Percentiles rank a stretch among this genome's conserved stretches.
Conservation (phyloP, 2,329 filamentous ascomycete species). For the Alternaria brassicicola region DNA sequence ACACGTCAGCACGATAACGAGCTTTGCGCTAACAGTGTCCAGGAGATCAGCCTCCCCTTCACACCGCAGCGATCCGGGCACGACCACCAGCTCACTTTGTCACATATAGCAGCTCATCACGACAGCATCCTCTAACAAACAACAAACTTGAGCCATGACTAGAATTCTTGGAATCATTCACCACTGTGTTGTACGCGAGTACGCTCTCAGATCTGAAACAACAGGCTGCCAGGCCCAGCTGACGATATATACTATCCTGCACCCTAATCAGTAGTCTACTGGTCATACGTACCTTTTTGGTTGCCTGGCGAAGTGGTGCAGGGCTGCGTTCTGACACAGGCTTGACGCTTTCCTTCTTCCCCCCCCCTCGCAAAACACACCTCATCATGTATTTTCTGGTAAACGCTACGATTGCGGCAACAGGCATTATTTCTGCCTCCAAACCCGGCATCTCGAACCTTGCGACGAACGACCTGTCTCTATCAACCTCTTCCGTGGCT, state of each 20-base stretch:
- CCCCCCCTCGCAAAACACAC: neutral
- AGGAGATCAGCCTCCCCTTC: constrained; percentile 46
- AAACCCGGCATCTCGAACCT: neutral
- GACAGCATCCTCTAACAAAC: neutral
- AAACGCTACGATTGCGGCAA: neutral
- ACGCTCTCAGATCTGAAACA: neutral
- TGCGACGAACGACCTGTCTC: neutral
- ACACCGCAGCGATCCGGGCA: constrained; percentile 43
- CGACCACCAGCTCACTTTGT: neutral
- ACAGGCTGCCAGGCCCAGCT: no score
- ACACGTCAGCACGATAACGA: constrained; percentile 56
- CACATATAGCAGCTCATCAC: neutral
- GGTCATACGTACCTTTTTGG: no score
- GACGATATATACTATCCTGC: no score
- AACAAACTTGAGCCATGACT: neutral
- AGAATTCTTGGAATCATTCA: neutral
- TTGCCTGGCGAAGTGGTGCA: no score
- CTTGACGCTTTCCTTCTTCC: neutral
- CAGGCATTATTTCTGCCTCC: neutral
- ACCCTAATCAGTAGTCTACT: no score
- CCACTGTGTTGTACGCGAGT: neutral
- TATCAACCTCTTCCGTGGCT: neutral
- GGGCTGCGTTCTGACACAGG: no score
- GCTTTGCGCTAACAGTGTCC: constrained; percentile 44
- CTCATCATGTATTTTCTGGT: neutral